Base-by-base conservation (phyloP, 495 filamentous ascomycete genomes). In the Pseudoneurospora amorphoporcata region DNA sequence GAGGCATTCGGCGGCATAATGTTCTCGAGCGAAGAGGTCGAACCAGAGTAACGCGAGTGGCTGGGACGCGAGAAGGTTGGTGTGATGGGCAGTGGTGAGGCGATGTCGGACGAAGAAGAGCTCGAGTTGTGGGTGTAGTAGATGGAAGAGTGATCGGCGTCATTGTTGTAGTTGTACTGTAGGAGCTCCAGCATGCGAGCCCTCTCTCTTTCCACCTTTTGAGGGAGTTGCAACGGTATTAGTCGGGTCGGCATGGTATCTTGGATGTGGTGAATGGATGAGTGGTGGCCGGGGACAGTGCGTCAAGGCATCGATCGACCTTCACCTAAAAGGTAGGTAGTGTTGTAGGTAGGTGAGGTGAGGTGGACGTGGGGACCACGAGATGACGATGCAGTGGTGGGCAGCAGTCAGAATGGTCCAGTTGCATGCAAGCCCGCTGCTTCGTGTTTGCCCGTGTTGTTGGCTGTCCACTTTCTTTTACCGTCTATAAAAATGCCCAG, bases 61-160 rank as follows among this genome's bases (percentile, higher is more conserved):
- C 84, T 84, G 70, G 85, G 86, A 73, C 81, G 77, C 43, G 88
- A 88, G 74, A 90, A 90, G 29, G 87, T 88, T 39, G 90, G 87
- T 40, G 88, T 88, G 53, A 88, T 81, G 17, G 89, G 89, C 39
- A 88, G 88, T 17, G 88, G 89, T 37, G 88, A 87, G 41, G 88
- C 76, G 61, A 85, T 74, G 73, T 88, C 88, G 10, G 90, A 91
- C 38, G 86, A 84, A 42, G 85, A 87, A 8, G 53, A 61, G 53
- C 53, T 61, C 29, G 87, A 87, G 76, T 83, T 84, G 69, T 80
- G 77, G 43, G 76, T 78, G 73, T 80, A 80, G 71, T 78, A 79
- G 68, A 74, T 69, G 41, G 73, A 75, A 32, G 72, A 17, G 39
- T 74, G 74, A 6, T 81, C 79, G 61, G 77, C 77, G 61, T 35